These are phyloP conservation scores for Chaetomium tenue DNA, from an alignment of 495 filamentous ascomycete genomes.

Conservation along the genomic window DNA sequence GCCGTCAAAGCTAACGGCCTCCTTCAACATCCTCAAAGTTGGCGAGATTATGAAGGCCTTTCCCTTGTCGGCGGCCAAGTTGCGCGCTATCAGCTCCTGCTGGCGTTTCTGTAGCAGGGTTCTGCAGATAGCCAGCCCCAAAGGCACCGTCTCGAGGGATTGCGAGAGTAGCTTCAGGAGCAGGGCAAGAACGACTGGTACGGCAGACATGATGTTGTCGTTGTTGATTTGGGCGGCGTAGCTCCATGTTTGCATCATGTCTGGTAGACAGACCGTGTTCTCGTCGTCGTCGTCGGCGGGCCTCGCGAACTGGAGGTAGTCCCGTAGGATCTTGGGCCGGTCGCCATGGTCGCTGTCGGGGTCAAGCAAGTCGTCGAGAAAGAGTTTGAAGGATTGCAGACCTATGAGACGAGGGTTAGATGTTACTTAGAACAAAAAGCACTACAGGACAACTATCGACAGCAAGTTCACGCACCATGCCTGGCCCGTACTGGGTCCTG, in stretches of 20 bases:
- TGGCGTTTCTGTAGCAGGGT: constrained; percentile 71
- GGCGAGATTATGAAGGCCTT: constrained; percentile 86
- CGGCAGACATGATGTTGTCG: constrained; percentile 69
- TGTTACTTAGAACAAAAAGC: background rate
- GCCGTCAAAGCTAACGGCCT: constrained; percentile 77
- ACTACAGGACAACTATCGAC: background rate
- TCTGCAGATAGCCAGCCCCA: constrained; percentile 69
- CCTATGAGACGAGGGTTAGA: constrained; percentile 43
- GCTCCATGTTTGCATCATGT: constrained; percentile 77
- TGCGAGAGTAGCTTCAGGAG: constrained; percentile 70
- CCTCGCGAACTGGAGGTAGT: constrained; percentile 69
- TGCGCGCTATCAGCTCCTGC: constrained; percentile 67
- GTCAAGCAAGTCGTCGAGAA: constrained; percentile 64
- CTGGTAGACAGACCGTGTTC: constrained; percentile 60
- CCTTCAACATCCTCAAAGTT: constrained; percentile 72
- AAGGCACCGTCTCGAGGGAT: constrained; percentile 65
- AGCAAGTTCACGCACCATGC: constrained; percentile 57
- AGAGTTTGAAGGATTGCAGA: constrained; percentile 71
- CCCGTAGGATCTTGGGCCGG: constrained; percentile 59
- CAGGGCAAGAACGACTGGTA: constrained; percentile 72
- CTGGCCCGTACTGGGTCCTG: constrained; percentile 60
- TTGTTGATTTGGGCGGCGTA: constrained; percentile 69
- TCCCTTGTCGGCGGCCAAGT: constrained; percentile 65
- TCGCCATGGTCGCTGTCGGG: constrained; percentile 51
- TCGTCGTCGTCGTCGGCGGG: constrained; percentile 52